Base-by-base conservation (phyloP, 495 filamentous ascomycete genomes). In the Trichoderma asperelloides region DNA sequence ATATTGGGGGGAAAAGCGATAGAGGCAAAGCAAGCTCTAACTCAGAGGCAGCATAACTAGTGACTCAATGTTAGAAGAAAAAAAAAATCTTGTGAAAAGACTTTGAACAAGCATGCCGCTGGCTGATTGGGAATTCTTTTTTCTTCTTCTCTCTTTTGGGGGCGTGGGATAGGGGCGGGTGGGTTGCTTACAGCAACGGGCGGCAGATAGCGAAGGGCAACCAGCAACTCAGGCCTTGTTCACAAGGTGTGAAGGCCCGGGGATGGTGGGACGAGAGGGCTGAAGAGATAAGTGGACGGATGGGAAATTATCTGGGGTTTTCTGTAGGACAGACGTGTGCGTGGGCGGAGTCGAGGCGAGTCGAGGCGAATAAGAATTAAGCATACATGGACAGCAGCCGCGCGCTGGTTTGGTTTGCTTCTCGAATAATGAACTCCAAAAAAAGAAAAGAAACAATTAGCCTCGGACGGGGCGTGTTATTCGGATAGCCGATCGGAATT, bases 181-280 rank as follows among this genome's bases (percentile, higher is more conserved):
- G 55, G 55, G 55, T 60, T 12, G 55, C 55, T 60, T 60, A 60
- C 55, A 60, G 55, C 55, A 60, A 60, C 55, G 55, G 33, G 25
- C 23, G 55, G 55, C 27, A 60, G 55, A 60, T 60, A 60, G 30
- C 55, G 55, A 60, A 30, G 55, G 55, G 30, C 55, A 30, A 13
- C 55, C 55, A 60, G 25, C 55, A 60, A 27, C 13, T 60, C 47
- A 11, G 25, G 16, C 16, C 27, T 21, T 30, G 55, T 13, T 30
- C 28, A n/a, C 55, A 60, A 15, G 28, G 55, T 13, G 13, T 60
- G 11, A 60, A 60, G 55, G n/a, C 25, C 55, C 55, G 55, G 55
- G 55, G 55, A 60, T 33, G 55, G 55, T 60, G 55, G 55, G 55
- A 60, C 55, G 55, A 30, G 55, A 60, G 55, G 47, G 55, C 55